Evolutionary conservation across 2,329 filamentous ascomycete species (phyloP).

Genomic region (Phaeosphaeriaceae sp.): DNA sequence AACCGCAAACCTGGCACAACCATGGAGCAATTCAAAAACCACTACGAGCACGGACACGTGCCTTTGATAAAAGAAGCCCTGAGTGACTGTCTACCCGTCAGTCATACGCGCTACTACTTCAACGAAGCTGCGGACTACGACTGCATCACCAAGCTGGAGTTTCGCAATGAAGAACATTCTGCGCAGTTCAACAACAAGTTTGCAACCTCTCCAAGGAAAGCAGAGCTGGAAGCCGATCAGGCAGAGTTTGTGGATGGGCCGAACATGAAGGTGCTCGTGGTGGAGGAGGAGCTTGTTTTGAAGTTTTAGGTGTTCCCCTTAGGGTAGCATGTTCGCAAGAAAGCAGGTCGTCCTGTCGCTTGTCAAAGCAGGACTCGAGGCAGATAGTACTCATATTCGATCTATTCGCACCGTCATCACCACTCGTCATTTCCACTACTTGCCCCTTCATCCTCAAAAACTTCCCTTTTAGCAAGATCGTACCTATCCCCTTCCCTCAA

Average conservation of each 20-base stretch:
- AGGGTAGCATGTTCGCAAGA: too few relatives aligned
- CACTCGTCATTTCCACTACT: background rate
- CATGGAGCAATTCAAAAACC: conserved; percentile 25
- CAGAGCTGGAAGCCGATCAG: conserved; percentile 17
- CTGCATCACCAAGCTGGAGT: conserved; percentile 26
- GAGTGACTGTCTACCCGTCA: conserved; percentile 25
- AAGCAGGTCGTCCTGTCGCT: too few relatives aligned
- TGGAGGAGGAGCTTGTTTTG: conserved; percentile 7
- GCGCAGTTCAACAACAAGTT: conserved; percentile 20
- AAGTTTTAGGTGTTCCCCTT: too few relatives aligned
- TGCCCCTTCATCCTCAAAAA: conserved; percentile 3
- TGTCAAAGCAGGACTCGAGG: too few relatives aligned
- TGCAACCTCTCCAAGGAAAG: conserved; percentile 8
- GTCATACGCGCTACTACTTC: conserved; percentile 32
- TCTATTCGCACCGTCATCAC: background rate
- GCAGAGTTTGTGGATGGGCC: conserved; percentile 17
- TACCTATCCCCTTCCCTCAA: conserved; percentile 27
- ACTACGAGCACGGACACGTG: conserved; percentile 31
- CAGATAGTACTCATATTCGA: background rate
- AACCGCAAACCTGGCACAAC: conserved; percentile 24
- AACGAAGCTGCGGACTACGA: conserved; percentile 23
- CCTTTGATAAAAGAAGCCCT: conserved; percentile 28
- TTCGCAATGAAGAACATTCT: conserved; percentile 24
- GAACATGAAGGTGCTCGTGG: conserved; percentile 19
- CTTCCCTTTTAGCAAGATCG: conserved; percentile 23